These are phyloP conservation scores for Protea cynaroides DNA, from an alignment of 164 flowering plant species.

Conservation along the genomic window DNA sequence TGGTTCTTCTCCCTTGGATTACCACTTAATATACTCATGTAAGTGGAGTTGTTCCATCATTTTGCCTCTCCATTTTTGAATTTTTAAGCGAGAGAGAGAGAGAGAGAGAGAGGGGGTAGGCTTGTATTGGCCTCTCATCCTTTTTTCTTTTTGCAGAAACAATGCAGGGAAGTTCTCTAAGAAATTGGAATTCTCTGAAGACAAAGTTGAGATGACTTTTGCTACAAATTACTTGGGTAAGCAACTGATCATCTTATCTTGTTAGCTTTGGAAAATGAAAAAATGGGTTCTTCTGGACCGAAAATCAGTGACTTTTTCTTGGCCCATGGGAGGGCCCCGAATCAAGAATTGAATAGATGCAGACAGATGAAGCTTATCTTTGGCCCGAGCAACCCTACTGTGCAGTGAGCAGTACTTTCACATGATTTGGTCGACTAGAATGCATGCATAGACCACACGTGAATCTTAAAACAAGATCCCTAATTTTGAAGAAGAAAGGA, in stretches of 20 bases:
- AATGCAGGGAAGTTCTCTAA: conserved; percentile 87
- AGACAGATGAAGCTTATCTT: too few relatives aligned
- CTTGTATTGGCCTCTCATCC: neutral
- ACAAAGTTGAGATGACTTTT: conserved; percentile 91
- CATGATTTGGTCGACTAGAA: too few relatives aligned
- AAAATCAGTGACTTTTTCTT: neutral
- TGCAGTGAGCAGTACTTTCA: too few relatives aligned
- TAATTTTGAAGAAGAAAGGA: neutral
- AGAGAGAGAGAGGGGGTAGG: neutral
- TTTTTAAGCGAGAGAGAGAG: neutral
- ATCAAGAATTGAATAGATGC: too few relatives aligned
- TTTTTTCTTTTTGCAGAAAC: conserved; percentile 53
- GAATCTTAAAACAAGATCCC: neutral
- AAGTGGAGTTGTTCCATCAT: conserved; percentile 13
- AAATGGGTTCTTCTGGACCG: neutral
- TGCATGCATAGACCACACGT: too few relatives aligned
- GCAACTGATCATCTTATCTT: neutral
- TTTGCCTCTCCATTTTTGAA: neutral
- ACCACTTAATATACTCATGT: conserved; percentile 95
- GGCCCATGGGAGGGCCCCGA: too few relatives aligned
- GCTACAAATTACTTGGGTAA: conserved; percentile 97
- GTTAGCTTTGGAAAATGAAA: neutral
- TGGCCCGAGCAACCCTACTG: too few relatives aligned
- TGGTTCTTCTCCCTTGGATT: conserved; percentile 61
- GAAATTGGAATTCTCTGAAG: conserved; percentile 82